Conservation (phyloP, 257 asterid species). For the Buddleja alternifolia region DNA sequence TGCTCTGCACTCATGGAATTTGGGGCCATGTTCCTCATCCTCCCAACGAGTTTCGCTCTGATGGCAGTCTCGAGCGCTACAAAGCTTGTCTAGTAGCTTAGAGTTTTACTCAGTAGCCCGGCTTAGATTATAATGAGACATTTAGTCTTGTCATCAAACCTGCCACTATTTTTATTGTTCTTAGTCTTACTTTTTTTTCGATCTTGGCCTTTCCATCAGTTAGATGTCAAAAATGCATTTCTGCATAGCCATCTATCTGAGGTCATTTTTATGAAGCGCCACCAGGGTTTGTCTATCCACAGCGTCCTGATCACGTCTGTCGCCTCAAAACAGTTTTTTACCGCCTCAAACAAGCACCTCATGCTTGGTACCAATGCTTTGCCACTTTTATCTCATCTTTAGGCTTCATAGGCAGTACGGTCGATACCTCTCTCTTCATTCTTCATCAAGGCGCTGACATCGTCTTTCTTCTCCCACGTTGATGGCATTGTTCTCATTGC, state of each 20-base stretch:
- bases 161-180: too few species aligned
- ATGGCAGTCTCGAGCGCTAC: too few species aligned
- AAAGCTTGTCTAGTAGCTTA: too few species aligned
- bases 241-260: neutral
- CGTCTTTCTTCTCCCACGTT: neutral
- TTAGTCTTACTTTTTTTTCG: too few species aligned
- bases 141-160: too few species aligned
- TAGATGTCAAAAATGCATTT: too few species aligned
- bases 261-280: neutral
- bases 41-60: too few species aligned
- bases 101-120: too few species aligned
- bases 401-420: neutral
- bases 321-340: neutral
- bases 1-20: too few species aligned
- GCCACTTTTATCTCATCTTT: neutral
- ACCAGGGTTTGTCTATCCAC: neutral
- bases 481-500: neutral
- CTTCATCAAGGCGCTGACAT: neutral
- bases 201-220: too few species aligned
- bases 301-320: neutral
- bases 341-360: conserved; percentile 12
- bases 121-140: too few species aligned
- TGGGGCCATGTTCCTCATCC: too few species aligned
- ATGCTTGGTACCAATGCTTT: conserved; percentile 6
- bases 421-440: conserved; percentile 7